phyloP scores from a whole-genome alignment of 2,329 filamentous ascomycete genomes.

The Aspergillus sergii region DNA sequence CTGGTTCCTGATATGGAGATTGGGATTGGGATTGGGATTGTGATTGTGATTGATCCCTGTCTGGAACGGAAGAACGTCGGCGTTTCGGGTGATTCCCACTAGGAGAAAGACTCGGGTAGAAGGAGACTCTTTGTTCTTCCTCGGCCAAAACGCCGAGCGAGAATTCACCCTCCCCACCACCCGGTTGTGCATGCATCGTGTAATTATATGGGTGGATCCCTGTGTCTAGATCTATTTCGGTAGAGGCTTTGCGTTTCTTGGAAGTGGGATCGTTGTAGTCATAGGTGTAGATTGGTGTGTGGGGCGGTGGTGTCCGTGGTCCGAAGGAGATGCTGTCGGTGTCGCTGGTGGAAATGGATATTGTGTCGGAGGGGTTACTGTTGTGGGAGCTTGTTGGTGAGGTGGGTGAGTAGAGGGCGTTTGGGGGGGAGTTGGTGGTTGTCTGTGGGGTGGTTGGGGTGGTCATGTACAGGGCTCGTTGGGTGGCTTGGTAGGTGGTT shows the following conservation, averaged over 20 bases:
- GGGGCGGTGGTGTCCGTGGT: not conserved
- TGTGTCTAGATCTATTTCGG: no score
- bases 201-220: no score
- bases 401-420: slow-evolving; percentile 8
- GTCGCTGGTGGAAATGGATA: slow-evolving; percentile 17
- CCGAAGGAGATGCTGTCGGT: not conserved
- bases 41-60: no score
- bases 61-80: not conserved
- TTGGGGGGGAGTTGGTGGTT: slow-evolving; percentile 4
- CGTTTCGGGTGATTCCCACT: not conserved
- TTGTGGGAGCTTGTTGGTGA: slow-evolving; percentile 24
- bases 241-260: not conserved
- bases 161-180: not conserved
- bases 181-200: no score
- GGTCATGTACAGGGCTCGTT: slow-evolving; percentile 28
- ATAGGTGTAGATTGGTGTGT: not conserved
- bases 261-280: not conserved
- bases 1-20: no score
- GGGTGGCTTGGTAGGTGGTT: slow-evolving; percentile 24
- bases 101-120: not conserved
- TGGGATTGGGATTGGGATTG: no score
- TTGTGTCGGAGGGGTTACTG: slow-evolving; percentile 20
- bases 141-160: not conserved
- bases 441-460: slow-evolving; percentile 16
- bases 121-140: not conserved